phyloP scores from a whole-genome alignment of 2,329 filamentous ascomycete species.

The Sclerotinia spermophila region DNA sequence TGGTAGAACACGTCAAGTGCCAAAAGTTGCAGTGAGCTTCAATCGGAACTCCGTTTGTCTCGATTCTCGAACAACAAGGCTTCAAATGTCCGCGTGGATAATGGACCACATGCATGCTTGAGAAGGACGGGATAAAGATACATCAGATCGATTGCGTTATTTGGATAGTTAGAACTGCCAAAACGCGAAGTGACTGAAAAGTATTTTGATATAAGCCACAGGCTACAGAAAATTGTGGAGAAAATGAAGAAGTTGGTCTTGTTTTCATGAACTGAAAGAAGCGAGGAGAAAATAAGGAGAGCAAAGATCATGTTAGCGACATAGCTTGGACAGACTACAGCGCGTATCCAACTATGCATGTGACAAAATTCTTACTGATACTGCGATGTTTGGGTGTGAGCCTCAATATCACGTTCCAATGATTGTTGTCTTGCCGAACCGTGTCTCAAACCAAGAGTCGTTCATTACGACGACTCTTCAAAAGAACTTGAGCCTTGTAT shows the following conservation, averaged over 20 bases:
- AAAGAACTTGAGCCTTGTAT: not conserved
- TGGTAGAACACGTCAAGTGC: not conserved
- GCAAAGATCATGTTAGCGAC: not conserved
- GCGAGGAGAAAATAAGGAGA: not conserved
- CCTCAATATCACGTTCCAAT: not conserved
- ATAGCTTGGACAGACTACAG: accelerated
- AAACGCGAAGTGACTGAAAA: not conserved
- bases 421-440: not conserved
- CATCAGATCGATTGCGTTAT: not conserved
- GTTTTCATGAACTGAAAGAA: not conserved
- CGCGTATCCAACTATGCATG: not conserved
- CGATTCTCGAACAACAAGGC: too few species aligned
- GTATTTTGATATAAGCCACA: accelerated
- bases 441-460: not conserved
- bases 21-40: not conserved
- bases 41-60: not conserved
- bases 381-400: not conserved
- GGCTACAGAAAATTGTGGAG: not conserved
- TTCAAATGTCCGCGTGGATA: too few species aligned
- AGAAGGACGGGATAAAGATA: accelerated
- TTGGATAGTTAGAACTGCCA: not conserved
- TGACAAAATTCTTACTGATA: not conserved
- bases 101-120: not conserved
- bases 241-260: not conserved
- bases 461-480: not conserved